These are phyloP conservation scores for Penicillium angulare DNA, from an alignment of 495 filamentous ascomycete species.

Conservation along the genomic window DNA sequence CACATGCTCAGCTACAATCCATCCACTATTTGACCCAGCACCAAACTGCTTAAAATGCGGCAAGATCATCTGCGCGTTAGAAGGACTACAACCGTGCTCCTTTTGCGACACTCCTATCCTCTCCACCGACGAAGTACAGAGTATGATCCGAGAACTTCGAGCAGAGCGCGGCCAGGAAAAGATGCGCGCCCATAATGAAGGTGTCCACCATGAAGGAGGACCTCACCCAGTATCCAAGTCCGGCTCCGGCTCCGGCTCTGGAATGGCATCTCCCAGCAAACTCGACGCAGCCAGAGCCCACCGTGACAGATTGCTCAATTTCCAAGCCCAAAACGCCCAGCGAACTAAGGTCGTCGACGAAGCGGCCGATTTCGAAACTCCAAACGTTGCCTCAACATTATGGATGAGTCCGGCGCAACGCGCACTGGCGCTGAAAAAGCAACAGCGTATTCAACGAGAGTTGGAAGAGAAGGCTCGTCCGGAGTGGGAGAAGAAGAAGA, in stretches of 20 bases:
- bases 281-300: slow-evolving; percentile 60
- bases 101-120: slow-evolving; percentile 80
- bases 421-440: slow-evolving; percentile 81
- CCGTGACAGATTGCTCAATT: slow-evolving; percentile 76
- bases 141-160: slow-evolving; percentile 82
- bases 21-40: slow-evolving; percentile 79
- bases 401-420: slow-evolving; percentile 90
- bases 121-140: slow-evolving; percentile 66
- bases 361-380: slow-evolving; percentile 86
- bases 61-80: slow-evolving; percentile 94
- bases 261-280: slow-evolving; percentile 43
- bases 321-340: slow-evolving; percentile 84
- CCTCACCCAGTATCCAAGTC: slow-evolving; percentile 34
- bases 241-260: no score
- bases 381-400: slow-evolving; percentile 64
- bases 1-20: slow-evolving; percentile 79
- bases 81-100: slow-evolving; percentile 92
- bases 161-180: slow-evolving; percentile 84
- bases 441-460: slow-evolving; percentile 83
- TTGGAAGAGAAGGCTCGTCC: slow-evolving; percentile 88
- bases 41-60: slow-evolving; percentile 93
- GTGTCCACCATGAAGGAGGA: slow-evolving; percentile 51
- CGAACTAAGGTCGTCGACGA: slow-evolving; percentile 90
- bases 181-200: slow-evolving; percentile 76
- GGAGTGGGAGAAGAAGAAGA: slow-evolving; percentile 88